A percentile compares a stretch with the other conserved stretches of the same genome.
These are phyloP conservation scores for Candida pseudofarinosa DNA, from an alignment of 805 yeast genomes.

Conservation along the genomic window DNA sequence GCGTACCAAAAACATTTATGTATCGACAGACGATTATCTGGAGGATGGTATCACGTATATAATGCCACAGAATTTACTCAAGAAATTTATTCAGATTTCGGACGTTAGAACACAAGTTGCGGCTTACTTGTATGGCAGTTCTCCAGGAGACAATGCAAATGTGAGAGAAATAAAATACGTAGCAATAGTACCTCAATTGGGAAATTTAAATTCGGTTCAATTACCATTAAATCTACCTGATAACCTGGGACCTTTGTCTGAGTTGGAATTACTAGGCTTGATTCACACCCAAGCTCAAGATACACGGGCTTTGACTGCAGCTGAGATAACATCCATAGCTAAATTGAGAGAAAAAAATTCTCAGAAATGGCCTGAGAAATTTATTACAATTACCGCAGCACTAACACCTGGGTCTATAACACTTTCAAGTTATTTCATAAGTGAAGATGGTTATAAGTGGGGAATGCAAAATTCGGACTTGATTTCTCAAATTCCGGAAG, in stretches of 20 bases:
- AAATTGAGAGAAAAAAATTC: conserved; percentile 31
- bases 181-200: conserved; percentile 85
- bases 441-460: conserved; percentile 73
- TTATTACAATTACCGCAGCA: conserved; percentile 60
- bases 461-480: conserved; percentile 60
- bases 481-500: conserved; percentile 56
- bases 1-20: conserved; percentile 68
- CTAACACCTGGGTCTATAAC: conserved; percentile 84
- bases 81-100: conserved; percentile 72
- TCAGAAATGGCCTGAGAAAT: conserved; percentile 36
- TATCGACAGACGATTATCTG: conserved; percentile 53
- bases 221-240: conserved; percentile 49
- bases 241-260: conserved; percentile 28
- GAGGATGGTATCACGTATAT: conserved; percentile 63
- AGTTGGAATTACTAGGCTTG: conserved; percentile 84
- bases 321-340: conserved; percentile 64
- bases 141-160: conserved; percentile 71
- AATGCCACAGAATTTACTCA: conserved; percentile 76
- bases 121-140: conserved; percentile 73
- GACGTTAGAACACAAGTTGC: conserved; percentile 82
- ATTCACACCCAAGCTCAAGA: conserved; percentile 84
- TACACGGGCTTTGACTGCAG: conserved; percentile 55
- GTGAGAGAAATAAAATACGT: conserved; percentile 76
- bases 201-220: conserved; percentile 61
- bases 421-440: conserved; percentile 59